These are phyloP conservation scores for Paxillus ammoniavirescens DNA, from an alignment of 768 basidiomycete species.

Conservation along the genomic window DNA sequence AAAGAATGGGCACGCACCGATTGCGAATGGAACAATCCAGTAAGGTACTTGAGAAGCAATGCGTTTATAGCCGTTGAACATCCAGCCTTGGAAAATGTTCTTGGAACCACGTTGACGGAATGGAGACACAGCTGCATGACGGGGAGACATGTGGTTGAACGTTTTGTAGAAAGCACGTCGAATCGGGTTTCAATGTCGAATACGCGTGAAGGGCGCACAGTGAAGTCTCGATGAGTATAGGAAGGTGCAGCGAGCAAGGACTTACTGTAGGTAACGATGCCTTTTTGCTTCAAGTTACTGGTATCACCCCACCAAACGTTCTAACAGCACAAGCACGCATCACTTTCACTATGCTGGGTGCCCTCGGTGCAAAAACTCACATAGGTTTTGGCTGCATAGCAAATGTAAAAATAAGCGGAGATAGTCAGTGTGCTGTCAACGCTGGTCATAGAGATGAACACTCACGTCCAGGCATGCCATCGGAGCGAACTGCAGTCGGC, in stretches of 20 bases:
- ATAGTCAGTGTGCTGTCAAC: neutral
- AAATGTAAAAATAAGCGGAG: constrained; percentile 2
- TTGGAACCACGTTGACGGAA: constrained; percentile 74
- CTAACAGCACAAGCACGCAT: constrained; percentile 37
- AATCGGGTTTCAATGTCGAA: neutral
- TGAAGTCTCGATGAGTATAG: neutral
- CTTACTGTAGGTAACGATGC: constrained; percentile 81
- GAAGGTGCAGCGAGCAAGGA: constrained; percentile 13
- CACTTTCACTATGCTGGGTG: neutral
- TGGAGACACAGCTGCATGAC: constrained; percentile 69
- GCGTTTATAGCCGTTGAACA: constrained; percentile 86
- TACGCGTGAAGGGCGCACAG: neutral
- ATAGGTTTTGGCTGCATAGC: constrained; percentile 66
- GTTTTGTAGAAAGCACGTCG: neutral
- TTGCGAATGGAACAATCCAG: constrained; percentile 72
- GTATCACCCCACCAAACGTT: constrained; percentile 91
- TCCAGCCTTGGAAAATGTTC: constrained; percentile 66
- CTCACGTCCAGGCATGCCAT: constrained; percentile 86
- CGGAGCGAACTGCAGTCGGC: constrained; percentile 49
- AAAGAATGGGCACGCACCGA: constrained; percentile 54
- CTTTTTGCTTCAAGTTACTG: constrained; percentile 67
- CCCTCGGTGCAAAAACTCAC: constrained; percentile 48
- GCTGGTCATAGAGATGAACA: constrained; percentile 13
- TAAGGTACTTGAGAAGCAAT: constrained; percentile 73
- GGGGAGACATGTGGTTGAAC: neutral